Evolutionary conservation across 768 basidiomycete genomes (phyloP), one percentile per base, ranked within the genome.

Genomic region (Kwoniella dejecticola): DNA sequence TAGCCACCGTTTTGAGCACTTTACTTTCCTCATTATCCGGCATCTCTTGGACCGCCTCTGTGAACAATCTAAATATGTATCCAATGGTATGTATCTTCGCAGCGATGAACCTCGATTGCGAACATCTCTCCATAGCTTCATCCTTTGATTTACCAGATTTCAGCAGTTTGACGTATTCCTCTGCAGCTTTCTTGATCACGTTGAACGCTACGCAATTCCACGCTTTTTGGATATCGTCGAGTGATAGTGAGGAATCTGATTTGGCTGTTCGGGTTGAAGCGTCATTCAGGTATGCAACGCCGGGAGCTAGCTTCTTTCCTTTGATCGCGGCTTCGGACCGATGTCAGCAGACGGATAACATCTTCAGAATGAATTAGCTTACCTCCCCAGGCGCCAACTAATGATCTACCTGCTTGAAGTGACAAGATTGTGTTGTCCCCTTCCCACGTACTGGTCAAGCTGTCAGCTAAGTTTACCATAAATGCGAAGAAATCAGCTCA

Each of bases 121-220:
- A 79, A 61, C 79, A 80, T 46, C 53, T 64, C 70, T 82, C 81
- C 69, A 81, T 78, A n/a, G 81, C 81, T 52, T 79, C 71, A 42
- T 80, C 81, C 62, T 80, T 79, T 23, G 52, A 71, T 61, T 74
- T 69, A 7, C 80, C 80, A 3, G 63, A 65, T 65, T 78, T 78
- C 53, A 79, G 59, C 33, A 67, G 64, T 11, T 42, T 45, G 13
- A 75, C 70, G 62, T 77, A 82, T 50, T 77, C 77, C 21, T 74
- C 76, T 2, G 78, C 71, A 12, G 80, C 80, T 71, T 81, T 79
- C 66, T 79, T 77, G 70, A 81, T 76, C 0, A 77, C 75, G 55
- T 81, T 80, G 24, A 79, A 79, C 10, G 80, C 78, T 26, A 81
- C 80, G 58, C 75, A 80, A 4, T 70, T 72, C 79, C 80, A 81